Conservation (phyloP, 441 rosid genomes). For the Eruca vesicaria region DNA sequence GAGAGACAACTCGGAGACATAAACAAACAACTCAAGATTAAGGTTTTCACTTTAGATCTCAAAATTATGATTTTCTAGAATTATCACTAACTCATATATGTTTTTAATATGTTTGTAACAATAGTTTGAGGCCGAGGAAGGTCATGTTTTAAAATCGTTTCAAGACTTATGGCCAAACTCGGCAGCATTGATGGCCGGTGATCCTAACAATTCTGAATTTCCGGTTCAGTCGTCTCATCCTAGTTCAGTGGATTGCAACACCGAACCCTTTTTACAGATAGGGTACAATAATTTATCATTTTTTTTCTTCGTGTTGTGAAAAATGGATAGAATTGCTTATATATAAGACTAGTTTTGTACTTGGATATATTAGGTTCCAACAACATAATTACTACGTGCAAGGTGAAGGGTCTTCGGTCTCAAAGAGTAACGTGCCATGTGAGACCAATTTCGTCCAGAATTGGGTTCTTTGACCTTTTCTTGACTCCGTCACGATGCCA, state of each 20-base stretch:
- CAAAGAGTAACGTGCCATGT: conserved; percentile 42
- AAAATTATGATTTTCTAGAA: background rate
- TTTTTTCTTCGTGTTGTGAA: background rate
- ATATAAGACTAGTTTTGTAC: conserved; percentile 2
- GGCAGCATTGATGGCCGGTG: background rate
- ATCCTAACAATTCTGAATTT: conserved; percentile 13
- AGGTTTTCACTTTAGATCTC: conserved; percentile 37
- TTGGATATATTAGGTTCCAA: conserved; percentile 34
- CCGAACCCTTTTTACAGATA: conserved; percentile 29
- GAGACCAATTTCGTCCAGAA: conserved; percentile 77
- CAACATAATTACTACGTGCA: conserved; percentile 46
- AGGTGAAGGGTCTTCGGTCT: conserved; percentile 61
- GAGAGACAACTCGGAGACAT: conserved; percentile 82
- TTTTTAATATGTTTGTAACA: background rate
- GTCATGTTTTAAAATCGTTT: conserved; percentile 10
- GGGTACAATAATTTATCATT: conserved; percentile 1
- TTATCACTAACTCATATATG: background rate
- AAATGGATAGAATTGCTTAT: background rate
- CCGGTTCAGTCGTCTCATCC: conserved; percentile 8
- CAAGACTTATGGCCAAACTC: conserved; percentile 31
- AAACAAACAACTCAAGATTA: conserved; percentile 70
- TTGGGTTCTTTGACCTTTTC: conserved; percentile 46
- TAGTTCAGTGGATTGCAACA: conserved; percentile 19
- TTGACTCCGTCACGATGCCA: conserved; percentile 19
- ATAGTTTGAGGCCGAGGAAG: conserved; percentile 31